Conservation (phyloP, 192 early-diverging fungal species). For the Gigaspora rosea region DNA sequence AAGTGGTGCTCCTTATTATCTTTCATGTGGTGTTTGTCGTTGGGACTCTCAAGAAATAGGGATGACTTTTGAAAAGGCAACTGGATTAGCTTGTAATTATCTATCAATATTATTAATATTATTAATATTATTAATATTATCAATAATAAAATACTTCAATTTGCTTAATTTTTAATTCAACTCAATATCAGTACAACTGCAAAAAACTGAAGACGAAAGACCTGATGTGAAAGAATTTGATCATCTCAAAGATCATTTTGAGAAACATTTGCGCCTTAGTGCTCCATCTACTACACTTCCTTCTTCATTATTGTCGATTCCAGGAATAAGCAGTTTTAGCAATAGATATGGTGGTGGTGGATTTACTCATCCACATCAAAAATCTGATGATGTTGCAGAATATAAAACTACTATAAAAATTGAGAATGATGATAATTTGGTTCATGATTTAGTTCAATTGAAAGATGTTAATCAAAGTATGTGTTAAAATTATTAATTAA, state of each 20-base stretch:
- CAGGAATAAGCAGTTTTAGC: slow-evolving; percentile 37
- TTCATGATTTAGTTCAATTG: slow-evolving; percentile 37
- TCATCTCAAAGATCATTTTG: slow-evolving; percentile 82
- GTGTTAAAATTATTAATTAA: slow-evolving; percentile 12
- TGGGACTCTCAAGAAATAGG: slow-evolving; percentile 94
- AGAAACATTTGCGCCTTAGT: slow-evolving; percentile 65
- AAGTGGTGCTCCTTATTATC: slow-evolving; percentile 59
- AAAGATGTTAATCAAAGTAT: slow-evolving; percentile 49
- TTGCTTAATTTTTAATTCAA: not conserved
- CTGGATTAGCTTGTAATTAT: slow-evolving; percentile 77
- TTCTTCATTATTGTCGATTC: slow-evolving; percentile 24
- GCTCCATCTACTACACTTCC: slow-evolving; percentile 40
- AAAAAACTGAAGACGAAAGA: slow-evolving; percentile 71
- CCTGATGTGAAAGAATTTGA: slow-evolving; percentile 80
- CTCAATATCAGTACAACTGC: slow-evolving; percentile 66
- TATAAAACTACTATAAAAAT: slow-evolving; percentile 51
- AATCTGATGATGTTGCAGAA: slow-evolving; percentile 48
- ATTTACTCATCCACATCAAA: slow-evolving; percentile 34
- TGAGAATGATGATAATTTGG: slow-evolving; percentile 38
- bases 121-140: not conserved
- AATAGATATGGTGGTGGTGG: slow-evolving; percentile 17
- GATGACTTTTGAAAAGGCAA: slow-evolving; percentile 92
- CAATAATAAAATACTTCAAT: too few species aligned
- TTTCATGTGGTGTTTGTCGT: slow-evolving; percentile 83
- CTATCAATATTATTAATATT: not conserved